A percentile compares a stretch with the other conserved stretches of the same genome.
Evolutionary conservation across 352 stramenopile genomes (phyloP).

Genomic region (Phytophthora meadii): DNA sequence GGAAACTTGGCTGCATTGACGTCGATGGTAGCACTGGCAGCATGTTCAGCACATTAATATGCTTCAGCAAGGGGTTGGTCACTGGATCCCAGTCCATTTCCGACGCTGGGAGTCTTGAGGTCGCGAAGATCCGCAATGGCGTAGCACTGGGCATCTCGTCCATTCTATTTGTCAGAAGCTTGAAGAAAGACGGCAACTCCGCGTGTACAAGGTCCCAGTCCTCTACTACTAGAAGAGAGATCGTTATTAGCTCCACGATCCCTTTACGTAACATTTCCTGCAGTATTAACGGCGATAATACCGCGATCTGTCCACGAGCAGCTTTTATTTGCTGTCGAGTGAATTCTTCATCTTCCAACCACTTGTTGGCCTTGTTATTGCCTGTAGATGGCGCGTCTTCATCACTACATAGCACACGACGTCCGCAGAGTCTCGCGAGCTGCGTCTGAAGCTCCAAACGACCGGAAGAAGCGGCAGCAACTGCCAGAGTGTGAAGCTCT

Average conservation of each 20-base stretch:
- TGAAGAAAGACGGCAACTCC: slow-evolving; percentile 69
- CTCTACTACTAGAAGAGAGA: slow-evolving; percentile 70
- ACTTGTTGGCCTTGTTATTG: slow-evolving; percentile 16
- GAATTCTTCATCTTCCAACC: slow-evolving; percentile 31
- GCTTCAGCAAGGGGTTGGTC: slow-evolving; percentile 62
- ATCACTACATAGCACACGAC: slow-evolving; percentile 48
- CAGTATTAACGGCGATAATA: slow-evolving; percentile 60
- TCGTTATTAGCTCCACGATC: slow-evolving; percentile 26
- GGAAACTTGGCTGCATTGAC: slow-evolving; percentile 34
- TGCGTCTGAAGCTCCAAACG: slow-evolving; percentile 44
- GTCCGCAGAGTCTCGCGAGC: slow-evolving; percentile 52
- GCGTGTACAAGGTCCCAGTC: slow-evolving; percentile 70
- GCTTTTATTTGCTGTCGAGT: slow-evolving; percentile 26
- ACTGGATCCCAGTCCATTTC: slow-evolving; percentile 53
- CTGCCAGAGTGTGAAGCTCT: slow-evolving; percentile 40
- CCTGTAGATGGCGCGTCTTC: not conserved
- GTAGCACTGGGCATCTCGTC: slow-evolving; percentile 14
- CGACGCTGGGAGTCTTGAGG: slow-evolving; percentile 57
- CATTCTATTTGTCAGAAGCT: slow-evolving; percentile 28
- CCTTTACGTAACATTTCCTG: slow-evolving; percentile 48
- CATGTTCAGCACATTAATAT: slow-evolving; percentile 72
- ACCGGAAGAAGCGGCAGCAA: slow-evolving; percentile 43
- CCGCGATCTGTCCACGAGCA: slow-evolving; percentile 36
- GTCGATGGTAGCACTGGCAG: slow-evolving; percentile 45
- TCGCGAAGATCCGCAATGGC: slow-evolving; percentile 62